phyloP scores from a whole-genome alignment of 2,329 filamentous ascomycete genomes.

The Colletotrichum falcatum region DNA sequence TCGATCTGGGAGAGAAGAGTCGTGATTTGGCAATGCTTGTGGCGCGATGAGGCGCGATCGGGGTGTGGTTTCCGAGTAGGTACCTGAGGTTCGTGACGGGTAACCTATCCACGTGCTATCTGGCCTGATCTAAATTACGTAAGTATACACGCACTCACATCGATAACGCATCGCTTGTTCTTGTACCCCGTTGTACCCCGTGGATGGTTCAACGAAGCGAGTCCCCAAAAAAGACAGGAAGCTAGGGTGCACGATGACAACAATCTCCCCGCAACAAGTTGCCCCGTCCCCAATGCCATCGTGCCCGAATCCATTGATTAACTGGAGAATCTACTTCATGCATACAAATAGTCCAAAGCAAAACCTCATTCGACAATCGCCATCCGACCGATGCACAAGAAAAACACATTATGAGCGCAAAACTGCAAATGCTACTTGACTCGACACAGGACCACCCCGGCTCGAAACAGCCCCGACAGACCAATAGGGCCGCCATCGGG shows the following conservation, averaged over 20 bases:
- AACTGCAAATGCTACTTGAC: conserved; percentile 5
- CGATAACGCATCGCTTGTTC: conserved; percentile 3
- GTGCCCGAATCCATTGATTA: background rate
- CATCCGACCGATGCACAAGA: background rate
- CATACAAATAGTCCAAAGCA: background rate
- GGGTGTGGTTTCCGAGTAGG: background rate
- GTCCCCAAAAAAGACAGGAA: background rate
- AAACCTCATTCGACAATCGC: background rate
- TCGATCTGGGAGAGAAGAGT: conserved; percentile 2
- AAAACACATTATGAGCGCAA: conserved; percentile 20
- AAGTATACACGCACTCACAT: background rate
- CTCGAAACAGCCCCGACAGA: background rate
- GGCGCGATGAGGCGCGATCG: conserved; percentile 1
- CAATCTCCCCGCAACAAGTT: no score
- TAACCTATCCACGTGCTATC: background rate
- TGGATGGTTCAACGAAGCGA: no score
- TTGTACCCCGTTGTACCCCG: no score
- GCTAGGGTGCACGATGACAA: no score
- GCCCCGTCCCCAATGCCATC: background rate
- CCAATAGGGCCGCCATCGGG: conserved; percentile 39
- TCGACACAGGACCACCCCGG: conserved; percentile 14
- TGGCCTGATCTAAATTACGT: background rate
- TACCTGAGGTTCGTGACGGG: background rate
- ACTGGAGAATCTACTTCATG: no score
- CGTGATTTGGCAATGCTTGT: background rate